Evolutionary conservation across 1,139 yeast species (phyloP).

Genomic region (Ogataea hybrid): DNA sequence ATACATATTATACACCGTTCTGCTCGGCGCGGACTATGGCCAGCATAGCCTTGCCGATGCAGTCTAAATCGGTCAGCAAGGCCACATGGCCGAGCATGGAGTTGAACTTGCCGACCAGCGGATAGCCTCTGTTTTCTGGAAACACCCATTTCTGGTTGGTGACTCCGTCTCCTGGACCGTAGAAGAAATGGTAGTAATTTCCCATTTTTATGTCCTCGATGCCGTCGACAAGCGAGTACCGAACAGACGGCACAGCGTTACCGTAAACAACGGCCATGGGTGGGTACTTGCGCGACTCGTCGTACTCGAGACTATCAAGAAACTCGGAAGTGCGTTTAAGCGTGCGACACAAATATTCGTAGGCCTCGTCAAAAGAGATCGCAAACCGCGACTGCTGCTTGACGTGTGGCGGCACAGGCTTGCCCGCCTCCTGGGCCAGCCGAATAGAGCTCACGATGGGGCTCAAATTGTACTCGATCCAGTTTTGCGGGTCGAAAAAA

Average conservation of each 20-base stretch:
- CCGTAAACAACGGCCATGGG: conserved; percentile 84
- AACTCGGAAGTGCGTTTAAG: conserved; percentile 59
- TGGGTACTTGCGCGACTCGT: conserved; percentile 57
- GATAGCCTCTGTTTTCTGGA: conserved; percentile 71
- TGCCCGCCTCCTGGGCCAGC: conserved; percentile 22
- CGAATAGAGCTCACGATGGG: conserved; percentile 60
- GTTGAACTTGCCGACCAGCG: conserved; percentile 65
- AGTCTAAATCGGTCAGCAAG: conserved; percentile 68
- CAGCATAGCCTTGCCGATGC: conserved; percentile 67
- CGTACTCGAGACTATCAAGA: conserved; percentile 54
- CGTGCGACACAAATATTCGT: conserved; percentile 61
- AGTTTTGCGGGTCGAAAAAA: conserved; percentile 73
- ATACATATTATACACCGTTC: conserved; percentile 13
- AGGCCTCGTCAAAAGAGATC: conserved; percentile 56
- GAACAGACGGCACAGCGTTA: conserved; percentile 76
- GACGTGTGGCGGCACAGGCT: conserved; percentile 13
- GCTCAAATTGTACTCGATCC: conserved; percentile 74
- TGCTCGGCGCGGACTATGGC: conserved; percentile 57
- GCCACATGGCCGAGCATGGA: conserved; percentile 76
- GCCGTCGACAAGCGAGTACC: conserved; percentile 68
- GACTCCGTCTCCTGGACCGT: conserved; percentile 94
- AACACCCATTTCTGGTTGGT: conserved; percentile 78
- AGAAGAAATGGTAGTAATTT: conserved; percentile 69
- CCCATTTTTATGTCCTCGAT: conserved; percentile 67
- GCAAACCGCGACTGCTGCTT: conserved; percentile 23